Conservation (phyloP, 495 filamentous ascomycete species). For the Elasticomyces elasticus region DNA sequence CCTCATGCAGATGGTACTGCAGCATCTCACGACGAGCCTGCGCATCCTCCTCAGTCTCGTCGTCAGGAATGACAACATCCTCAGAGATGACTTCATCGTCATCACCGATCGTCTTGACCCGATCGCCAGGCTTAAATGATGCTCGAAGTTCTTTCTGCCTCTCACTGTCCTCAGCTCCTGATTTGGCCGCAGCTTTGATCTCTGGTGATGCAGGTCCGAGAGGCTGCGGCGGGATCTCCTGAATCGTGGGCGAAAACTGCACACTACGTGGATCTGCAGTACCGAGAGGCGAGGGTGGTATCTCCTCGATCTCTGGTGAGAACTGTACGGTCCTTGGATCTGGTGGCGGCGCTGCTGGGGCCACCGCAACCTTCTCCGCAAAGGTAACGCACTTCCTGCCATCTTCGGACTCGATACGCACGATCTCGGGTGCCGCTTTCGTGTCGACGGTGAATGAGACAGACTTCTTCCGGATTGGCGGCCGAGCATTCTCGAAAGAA, state of each 20-base stretch:
- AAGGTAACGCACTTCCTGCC: constrained; percentile 31
- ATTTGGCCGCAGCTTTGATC: neutral
- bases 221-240: constrained; percentile 16
- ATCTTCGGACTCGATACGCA: constrained; percentile 14
- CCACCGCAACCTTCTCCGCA: constrained; percentile 42
- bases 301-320: constrained; percentile 19
- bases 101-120: constrained; percentile 29
- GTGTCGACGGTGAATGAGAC: constrained; percentile 47
- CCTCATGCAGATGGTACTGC: constrained; percentile 73
- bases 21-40: constrained; percentile 82
- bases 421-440: constrained; percentile 32
- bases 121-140: constrained; percentile 24
- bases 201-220: constrained; percentile 8
- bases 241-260: constrained; percentile 19
- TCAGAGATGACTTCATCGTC: constrained; percentile 27
- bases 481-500: neutral
- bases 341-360: constrained; percentile 17
- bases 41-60: constrained; percentile 73
- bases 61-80: constrained; percentile 35
- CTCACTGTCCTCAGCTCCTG: neutral
- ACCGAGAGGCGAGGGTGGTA: constrained; percentile 8
- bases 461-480: constrained; percentile 24
- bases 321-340: constrained; percentile 19
- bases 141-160: constrained; percentile 8
- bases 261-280: constrained; percentile 13